Evolutionary conservation across 148 eudicot genomes (phyloP), one percentile per base, ranked within the genome.

Genomic region (Vaccinium darrowii): DNA sequence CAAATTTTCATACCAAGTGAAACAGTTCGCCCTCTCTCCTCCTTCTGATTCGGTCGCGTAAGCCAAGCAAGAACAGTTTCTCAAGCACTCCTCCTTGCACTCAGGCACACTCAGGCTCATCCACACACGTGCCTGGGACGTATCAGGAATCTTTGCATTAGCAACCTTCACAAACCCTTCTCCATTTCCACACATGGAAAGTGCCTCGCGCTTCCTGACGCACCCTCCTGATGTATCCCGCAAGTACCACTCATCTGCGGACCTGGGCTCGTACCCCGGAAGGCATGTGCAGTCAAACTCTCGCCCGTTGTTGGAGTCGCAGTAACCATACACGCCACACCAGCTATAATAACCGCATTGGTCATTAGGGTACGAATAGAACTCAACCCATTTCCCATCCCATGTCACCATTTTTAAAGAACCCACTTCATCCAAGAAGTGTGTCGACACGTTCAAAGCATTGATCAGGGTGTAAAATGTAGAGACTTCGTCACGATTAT

Each of bases 211-310:
- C 85, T 87, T 85, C 80, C 85, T 83, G 12, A 82, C 73, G 69
- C 93, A 91, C 72, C 93, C 93, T n/a, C 83, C 47, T 13, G 89
- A 84, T 15, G 90, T 91, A 56, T 90, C 89, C 80, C 92, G 84
- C 43, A 90, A 67, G 69, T 76, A 80, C 93, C 93, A 90, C 43
- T 90, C 89, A 18, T 69, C 79, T 51, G 85, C 84, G 0, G 83
- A 84, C 85, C 83, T 87, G 74, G 93, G 92, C 82, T 78, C 78
- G 36, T 86, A 91, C 82, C 93, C 93, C 11, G 90, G 91, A 71
- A 86, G 88, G 81, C 93, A 91, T 0, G 50, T 72, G 84, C 93
- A 91, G 63, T 80, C 89, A 72, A 84, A 90, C 52, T 86, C 88
- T 10, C 75, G 86, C 71, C 79, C 84, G 6, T 84, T 83, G 43